Evolutionary conservation across 495 filamentous ascomycete species (phyloP), one percentile per base, ranked within the genome.

Genomic region (Daldinia caldariorum): DNA sequence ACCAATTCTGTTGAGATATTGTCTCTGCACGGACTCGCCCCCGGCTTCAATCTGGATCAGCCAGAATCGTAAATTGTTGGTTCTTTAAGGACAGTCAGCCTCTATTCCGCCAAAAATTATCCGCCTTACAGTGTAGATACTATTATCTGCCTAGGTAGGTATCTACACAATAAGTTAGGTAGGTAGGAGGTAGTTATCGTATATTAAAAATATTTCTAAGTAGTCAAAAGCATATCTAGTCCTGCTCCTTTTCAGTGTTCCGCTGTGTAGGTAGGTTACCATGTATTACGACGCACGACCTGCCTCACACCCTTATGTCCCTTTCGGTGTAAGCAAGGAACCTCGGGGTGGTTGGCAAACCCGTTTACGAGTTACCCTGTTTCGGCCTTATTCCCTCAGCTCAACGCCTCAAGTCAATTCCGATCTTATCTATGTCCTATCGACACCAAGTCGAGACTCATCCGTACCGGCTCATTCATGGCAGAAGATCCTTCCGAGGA

Each of bases 321-420:
- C 39, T 37, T 54, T 64, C 54, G 53, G 69, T 71, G 51, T 67
- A 62, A 72, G 59, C 60, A 50, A 51, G 47, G 55, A 16, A 47
- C 39, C 3, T 51, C 41, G 39, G 35, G 69, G 63, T 72, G 69
- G 69, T 72, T 71, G 69, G 69, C 63, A 47, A 54, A 63, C 62
- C 63, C 22, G 38, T 58, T 38, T 58, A 58, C 34, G 14, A 60
- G 54, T 13, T 34, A 61, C 50, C 64, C 39, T 57, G 49, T 67
- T 67, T 72, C 64, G 69, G 69, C 60, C 31, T 61, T 72, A 64
- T 72, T 72, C 69, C 60, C 60, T 72, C 69, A 72, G 69, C 69
- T 72, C 50, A 18, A 72, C 63, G 69, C 69, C 63, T 64, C 60
- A 29, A 54, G 56, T 32, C 49, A 56, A 63, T 55, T 55, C 45